Conservation (phyloP, 1,139 yeast species). For the Saccharomycopsis phalli region DNA sequence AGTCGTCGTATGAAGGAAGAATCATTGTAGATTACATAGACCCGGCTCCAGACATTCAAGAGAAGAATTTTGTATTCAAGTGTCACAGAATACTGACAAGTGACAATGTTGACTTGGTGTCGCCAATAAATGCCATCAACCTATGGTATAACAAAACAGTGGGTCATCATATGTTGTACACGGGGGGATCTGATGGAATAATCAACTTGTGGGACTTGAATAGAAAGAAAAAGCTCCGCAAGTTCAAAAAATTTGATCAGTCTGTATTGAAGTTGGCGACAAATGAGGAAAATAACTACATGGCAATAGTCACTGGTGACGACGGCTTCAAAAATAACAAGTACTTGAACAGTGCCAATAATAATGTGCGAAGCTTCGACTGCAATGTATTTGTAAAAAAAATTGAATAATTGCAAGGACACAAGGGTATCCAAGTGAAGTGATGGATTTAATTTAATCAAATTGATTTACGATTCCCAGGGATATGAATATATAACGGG, state of each 20-base stretch:
- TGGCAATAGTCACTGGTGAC: constrained; percentile 60
- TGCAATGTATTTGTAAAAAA: not conserved
- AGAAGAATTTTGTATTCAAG: constrained; percentile 66
- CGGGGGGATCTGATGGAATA: constrained; percentile 74
- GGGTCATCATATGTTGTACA: constrained; percentile 42
- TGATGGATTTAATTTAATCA: too few species aligned
- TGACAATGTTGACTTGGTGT: constrained; percentile 49
- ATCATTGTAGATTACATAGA: constrained; percentile 73
- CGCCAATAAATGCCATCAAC: constrained; percentile 62
- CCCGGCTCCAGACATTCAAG: constrained; percentile 38
- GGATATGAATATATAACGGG: too few species aligned
- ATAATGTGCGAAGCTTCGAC: not conserved
- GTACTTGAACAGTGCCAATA: constrained; percentile 9
- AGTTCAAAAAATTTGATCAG: constrained; percentile 41
- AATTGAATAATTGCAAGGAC: too few species aligned
- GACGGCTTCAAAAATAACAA: constrained; percentile 37
- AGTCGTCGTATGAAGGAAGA: constrained; percentile 81
- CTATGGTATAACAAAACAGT: constrained; percentile 25
- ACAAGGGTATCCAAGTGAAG: too few species aligned
- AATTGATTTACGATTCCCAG: too few species aligned
- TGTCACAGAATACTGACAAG: constrained; percentile 52
- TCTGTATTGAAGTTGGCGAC: constrained; percentile 46
- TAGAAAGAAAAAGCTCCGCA: constrained; percentile 51
- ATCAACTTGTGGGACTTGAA: constrained; percentile 73
- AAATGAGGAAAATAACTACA: constrained; percentile 26